Evolutionary conservation across 129 eudicot species (phyloP), one percentile per base, ranked within the genome.

Genomic region (Ambrosia trifida): DNA sequence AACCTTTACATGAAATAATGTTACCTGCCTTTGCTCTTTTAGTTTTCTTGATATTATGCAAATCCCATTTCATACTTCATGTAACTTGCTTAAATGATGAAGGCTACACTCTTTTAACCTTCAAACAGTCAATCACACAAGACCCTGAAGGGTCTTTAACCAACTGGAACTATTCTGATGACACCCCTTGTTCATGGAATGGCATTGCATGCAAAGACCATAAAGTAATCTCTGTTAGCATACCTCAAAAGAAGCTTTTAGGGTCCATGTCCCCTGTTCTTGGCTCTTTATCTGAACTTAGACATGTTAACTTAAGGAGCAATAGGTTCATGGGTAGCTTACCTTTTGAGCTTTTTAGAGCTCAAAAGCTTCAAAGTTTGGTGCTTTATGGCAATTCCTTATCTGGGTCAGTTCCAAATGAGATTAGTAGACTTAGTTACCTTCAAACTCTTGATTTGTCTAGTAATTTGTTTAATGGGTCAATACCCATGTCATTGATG

Each of bases 181-280:
- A 90, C 75, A 94, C 77, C 74, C 99, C 97, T 69, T 94, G 99
- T 90, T 94, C 89, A 30, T 94, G 99, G 99, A 94, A 90, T 90
- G 99, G 97, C 57, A 79, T 94, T 51, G 86, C 99, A 73, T 94
- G 99, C 75, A 87, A 81, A 79, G 86, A 82, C 10, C 86, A 67
- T 17, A 94, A 68, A 67, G 99, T 94, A 38, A 87, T 90, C 5
- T 94, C 97, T 74, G 80, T 94, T 68, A 94, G 97, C 66, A 94
- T 94, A 12, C 99, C 99, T 11, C 88, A 83, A 51, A 84, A 90
- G 86, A 87, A 88, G 68, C 86, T 94, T 45, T 59, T 75, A 72
- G 99, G 99, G 79, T 74, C 72, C 78, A 87, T 94, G 56, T 78
- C 89, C 16, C 71, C 96, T 80, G 77, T 87, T 66, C 83, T 94